Evolutionary conservation across 2,329 filamentous ascomycete species (phyloP), one percentile per base, ranked within the genome.

Genomic region (Hymenoscyphus repandus): DNA sequence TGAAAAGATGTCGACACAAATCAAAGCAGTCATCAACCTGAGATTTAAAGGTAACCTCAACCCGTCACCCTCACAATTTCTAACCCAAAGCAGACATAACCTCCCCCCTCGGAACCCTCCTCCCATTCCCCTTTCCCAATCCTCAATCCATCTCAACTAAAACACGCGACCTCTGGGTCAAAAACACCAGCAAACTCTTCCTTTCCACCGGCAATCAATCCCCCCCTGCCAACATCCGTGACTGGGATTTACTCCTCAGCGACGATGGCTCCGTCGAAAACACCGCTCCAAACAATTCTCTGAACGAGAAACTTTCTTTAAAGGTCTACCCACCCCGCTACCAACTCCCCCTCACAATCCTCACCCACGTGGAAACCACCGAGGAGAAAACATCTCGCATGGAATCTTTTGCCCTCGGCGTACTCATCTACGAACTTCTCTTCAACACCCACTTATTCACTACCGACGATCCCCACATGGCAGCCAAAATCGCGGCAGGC

Each of bases 321-420:
- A 58, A 44, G 22, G 33, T 50, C n/a, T 58, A 56, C 44, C 45
- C 56, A 49, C n/a, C 46, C 34, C 49, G 22, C 13, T 56, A 56
- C 50, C 44, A 27, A 38, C 45, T 58, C 22, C 56, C 54, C 6
- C 11, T 30, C 2, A 18, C 10, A 13, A 53, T 58, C 1, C 15
- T 45, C 9, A 34, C 53, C 5, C 32, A 34, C 18, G 30, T 51
- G 12, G 36, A 15, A 18, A 43, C 51, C 15, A 32, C 41, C 45
- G 30, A 52, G 46, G 51, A 56, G 15, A 55, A 52, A 22, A 48
- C 53, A 7, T 12, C 48, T 12, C 56, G 56, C 1, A 43, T 46
- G 38, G 54, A 57, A 39, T 39, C 49, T 15, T 58, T 58, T 45
- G 56, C 56, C 20, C 42, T 58, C 13, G 56, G 54, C 27, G 22